Evolutionary conservation across 1,284 basidiomycete species (phyloP).

Genomic region (Vanrija humicola): DNA sequence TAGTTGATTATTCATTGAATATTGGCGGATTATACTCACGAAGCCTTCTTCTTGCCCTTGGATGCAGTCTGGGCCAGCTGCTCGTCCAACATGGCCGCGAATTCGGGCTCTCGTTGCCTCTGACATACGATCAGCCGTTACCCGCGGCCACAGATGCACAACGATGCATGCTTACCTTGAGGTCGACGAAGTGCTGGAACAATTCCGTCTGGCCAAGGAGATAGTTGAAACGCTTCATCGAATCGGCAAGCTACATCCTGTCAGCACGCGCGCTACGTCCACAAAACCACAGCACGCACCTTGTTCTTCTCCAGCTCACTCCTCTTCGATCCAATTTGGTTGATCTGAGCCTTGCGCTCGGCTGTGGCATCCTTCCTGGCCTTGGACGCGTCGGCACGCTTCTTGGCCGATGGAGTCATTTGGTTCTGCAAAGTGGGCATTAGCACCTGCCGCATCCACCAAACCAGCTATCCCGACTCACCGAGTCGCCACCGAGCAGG

Average conservation of each 20-base stretch:
- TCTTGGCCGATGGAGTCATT: constrained; percentile 33
- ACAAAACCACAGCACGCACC: constrained; percentile 22
- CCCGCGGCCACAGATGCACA: too few relatives aligned
- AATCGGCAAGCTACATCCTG: constrained; percentile 70
- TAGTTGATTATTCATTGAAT: constrained; percentile 1
- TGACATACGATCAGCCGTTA: constrained; percentile 38
- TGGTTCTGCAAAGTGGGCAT: constrained; percentile 1
- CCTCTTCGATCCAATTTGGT: constrained; percentile 41
- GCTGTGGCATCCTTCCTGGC: constrained; percentile 39
- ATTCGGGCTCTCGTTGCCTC: constrained; percentile 89
- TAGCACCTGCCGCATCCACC: neutral
- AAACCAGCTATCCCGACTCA: neutral
- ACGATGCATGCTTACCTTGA: constrained; percentile 61
- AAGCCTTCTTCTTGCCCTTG: constrained; percentile 66
- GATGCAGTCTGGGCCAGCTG: constrained; percentile 62
- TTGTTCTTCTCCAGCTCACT: constrained; percentile 46
- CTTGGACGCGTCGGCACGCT: constrained; percentile 26
- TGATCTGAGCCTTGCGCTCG: constrained; percentile 39
- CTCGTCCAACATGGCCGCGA: constrained; percentile 78
- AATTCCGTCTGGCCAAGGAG: constrained; percentile 91
- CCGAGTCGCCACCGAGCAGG: constrained; percentile 8
- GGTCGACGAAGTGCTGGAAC: constrained; percentile 92
- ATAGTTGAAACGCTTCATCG: constrained; percentile 91
- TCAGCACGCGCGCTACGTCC: neutral
- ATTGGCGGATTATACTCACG: constrained; percentile 52